Evolutionary conservation across 768 basidiomycete species (phyloP).

Genomic region (Glaciozyma martinii): DNA sequence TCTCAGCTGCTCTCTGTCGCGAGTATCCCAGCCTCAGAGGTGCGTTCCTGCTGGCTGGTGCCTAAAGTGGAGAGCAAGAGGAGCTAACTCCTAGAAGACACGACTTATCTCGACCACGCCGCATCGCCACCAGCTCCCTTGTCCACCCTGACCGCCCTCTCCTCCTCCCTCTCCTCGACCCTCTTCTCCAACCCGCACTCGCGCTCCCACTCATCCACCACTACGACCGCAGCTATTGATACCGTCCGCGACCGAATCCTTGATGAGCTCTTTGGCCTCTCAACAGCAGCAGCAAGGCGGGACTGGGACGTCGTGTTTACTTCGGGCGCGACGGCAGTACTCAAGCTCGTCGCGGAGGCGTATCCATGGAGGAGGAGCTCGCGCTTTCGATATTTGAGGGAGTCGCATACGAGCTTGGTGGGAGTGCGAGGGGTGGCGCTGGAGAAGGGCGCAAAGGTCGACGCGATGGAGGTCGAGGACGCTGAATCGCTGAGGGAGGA

Average conservation of each 20-base stretch:
- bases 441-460: background rate
- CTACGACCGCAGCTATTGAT: slow-evolving; percentile 21
- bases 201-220: slow-evolving; percentile 15
- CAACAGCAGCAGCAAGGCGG: background rate
- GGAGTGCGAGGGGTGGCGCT: slow-evolving; percentile 21
- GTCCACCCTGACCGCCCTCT: slow-evolving; percentile 12
- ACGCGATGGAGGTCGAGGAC: background rate
- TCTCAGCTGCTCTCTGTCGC: too few species aligned
- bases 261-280: slow-evolving; percentile 26
- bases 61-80: too few species aligned
- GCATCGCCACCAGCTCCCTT: slow-evolving; percentile 30
- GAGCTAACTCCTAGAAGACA: background rate
- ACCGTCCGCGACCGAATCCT: slow-evolving; percentile 22
- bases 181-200: slow-evolving; percentile 35
- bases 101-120: slow-evolving; percentile 31
- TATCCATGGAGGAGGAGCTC: slow-evolving; percentile 19
- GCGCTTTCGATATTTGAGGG: slow-evolving; percentile 11
- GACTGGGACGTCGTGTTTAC: slow-evolving; percentile 35
- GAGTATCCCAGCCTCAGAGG: too few species aligned
- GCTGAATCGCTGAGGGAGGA: background rate
- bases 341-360: slow-evolving; percentile 29
- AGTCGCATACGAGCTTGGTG: slow-evolving; percentile 27
- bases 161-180: slow-evolving; percentile 1
- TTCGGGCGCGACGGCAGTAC: slow-evolving; percentile 28
- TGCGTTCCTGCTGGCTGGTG: too few species aligned